Conservation (phyloP, 73 alveolate species). For the Blepharisma stoltei region DNA sequence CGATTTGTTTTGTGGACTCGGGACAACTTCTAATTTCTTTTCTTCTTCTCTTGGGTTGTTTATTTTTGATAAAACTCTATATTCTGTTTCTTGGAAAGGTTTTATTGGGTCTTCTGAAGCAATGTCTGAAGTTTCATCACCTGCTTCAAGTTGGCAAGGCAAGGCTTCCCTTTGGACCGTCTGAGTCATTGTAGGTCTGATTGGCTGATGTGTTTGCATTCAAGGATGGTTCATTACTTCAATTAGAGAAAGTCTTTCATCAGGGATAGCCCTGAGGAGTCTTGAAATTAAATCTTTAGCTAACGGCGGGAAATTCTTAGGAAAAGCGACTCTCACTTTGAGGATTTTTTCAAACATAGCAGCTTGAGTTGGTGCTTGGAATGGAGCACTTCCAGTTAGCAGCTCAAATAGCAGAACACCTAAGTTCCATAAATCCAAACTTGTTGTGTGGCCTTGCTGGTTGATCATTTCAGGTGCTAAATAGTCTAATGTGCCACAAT, state of each 20-base stretch:
- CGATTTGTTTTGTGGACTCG: background rate
- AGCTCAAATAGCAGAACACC: slow-evolving; percentile 81
- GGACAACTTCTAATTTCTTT: background rate
- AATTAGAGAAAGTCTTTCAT: slow-evolving; percentile 66
- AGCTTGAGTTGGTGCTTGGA: slow-evolving; percentile 60
- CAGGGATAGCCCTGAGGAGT: slow-evolving; percentile 71
- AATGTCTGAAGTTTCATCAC: background rate
- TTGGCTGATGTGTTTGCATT: slow-evolving; percentile 78
- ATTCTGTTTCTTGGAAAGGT: background rate
- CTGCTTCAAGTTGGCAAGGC: background rate
- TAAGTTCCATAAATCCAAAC: slow-evolving; percentile 77
- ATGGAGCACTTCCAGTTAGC: slow-evolving; percentile 76
- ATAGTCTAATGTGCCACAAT: slow-evolving; percentile 83
- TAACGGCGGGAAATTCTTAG: slow-evolving; percentile 75
- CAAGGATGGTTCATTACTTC: slow-evolving; percentile 78
- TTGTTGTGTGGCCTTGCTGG: slow-evolving; percentile 72
- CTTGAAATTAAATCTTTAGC: slow-evolving; percentile 79
- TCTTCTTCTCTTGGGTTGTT: background rate
- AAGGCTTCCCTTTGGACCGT: background rate
- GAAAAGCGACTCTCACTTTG: slow-evolving; percentile 74
- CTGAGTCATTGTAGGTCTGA: slow-evolving; percentile 51
- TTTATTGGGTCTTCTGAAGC: background rate
- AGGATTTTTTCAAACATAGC: slow-evolving; percentile 75
- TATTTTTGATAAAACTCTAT: slow-evolving; percentile 1
- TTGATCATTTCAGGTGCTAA: slow-evolving; percentile 82